Evolutionary conservation across 371 early-diverging fungal species (phyloP).

Genomic region (Thermomucor indicae-seudaticae): DNA sequence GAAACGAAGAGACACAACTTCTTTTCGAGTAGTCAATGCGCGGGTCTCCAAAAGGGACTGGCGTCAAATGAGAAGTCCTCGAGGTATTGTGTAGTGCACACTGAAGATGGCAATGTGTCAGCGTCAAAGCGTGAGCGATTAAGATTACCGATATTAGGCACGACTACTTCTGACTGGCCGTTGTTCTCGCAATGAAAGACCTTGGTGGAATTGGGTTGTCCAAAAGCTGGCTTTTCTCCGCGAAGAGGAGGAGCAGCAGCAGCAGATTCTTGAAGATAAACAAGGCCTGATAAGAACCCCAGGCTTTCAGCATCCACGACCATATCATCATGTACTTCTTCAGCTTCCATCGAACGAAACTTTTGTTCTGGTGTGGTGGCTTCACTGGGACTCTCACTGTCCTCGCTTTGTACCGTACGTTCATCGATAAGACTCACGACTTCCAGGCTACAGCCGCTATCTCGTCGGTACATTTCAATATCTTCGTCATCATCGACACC

Average conservation of each 20-base stretch:
- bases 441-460: neutral
- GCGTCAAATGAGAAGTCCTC: constrained; percentile 30
- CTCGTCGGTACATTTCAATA: constrained; percentile 5
- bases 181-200: constrained; percentile 31
- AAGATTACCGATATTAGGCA: constrained; percentile 11
- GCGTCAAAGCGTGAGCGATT: no score
- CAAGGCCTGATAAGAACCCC: constrained; percentile 17
- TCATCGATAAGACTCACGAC: neutral
- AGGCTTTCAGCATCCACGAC: constrained; percentile 18
- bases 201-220: constrained; percentile 27
- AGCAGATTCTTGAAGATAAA: constrained; percentile 20
- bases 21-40: constrained; percentile 15
- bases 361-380: constrained; percentile 29
- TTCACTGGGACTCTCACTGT: constrained; percentile 23
- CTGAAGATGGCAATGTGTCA: constrained; percentile 24
- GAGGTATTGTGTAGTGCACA: constrained; percentile 32
- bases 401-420: constrained; percentile 4
- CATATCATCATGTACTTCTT: neutral
- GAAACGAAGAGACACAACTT: no score
- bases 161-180: neutral
- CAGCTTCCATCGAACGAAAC: constrained; percentile 6
- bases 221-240: constrained; percentile 12
- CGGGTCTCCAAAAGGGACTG: constrained; percentile 28
- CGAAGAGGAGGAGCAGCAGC: no score
- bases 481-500: no score